These are phyloP conservation scores for Physocladia obscura DNA, from an alignment of 192 early-diverging fungal species.

Conservation along the genomic window DNA sequence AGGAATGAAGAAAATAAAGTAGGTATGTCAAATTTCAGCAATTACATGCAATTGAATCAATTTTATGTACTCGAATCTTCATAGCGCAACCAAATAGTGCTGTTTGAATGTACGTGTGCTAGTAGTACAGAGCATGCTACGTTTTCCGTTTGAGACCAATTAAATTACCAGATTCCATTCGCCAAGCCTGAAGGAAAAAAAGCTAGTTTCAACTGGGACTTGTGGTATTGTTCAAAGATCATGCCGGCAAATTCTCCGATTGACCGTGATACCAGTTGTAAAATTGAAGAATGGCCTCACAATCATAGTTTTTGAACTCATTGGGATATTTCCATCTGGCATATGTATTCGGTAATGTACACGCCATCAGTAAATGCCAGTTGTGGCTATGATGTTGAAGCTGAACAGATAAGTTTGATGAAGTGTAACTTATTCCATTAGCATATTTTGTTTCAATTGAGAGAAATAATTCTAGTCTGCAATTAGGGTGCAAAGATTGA, in stretches of 20 bases:
- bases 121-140: background rate
- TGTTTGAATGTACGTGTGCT: background rate
- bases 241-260: slow-evolving; percentile 41
- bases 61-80: slow-evolving; percentile 42
- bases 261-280: slow-evolving; percentile 70
- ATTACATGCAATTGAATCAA: background rate
- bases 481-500: too few species aligned
- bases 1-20: background rate
- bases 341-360: slow-evolving; percentile 53
- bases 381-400: slow-evolving; percentile 45
- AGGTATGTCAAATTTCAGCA: background rate
- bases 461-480: too few species aligned
- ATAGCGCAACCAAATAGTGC: slow-evolving; percentile 1
- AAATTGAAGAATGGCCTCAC: slow-evolving; percentile 64
- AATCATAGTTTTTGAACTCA: slow-evolving; percentile 67
- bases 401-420: slow-evolving; percentile 68
- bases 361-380: slow-evolving; percentile 22
- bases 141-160: slow-evolving; percentile 12
- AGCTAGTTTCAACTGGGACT: slow-evolving; percentile 63
- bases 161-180: slow-evolving; percentile 43
- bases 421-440: slow-evolving; percentile 47
- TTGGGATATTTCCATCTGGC: slow-evolving; percentile 70
- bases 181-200: slow-evolving; percentile 62
- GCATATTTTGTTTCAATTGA: slow-evolving; percentile 17
- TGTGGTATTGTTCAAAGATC: slow-evolving; percentile 55